Conservation (phyloP, 2,329 filamentous ascomycete species). For the Fusarium temperatum region DNA sequence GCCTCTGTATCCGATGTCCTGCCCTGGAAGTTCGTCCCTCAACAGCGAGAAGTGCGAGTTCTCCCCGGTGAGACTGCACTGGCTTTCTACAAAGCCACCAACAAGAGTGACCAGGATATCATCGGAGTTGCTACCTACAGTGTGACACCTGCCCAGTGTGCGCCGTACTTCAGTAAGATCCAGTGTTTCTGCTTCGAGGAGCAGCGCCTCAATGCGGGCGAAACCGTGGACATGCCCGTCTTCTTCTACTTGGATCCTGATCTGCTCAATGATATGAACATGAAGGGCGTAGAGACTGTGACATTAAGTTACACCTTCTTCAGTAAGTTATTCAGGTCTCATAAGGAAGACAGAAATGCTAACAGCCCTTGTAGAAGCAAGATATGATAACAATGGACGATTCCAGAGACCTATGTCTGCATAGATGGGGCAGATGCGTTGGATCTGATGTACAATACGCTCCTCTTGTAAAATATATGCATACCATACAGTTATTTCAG, state of each 20-base stretch:
- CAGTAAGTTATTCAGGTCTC: constrained; percentile 68
- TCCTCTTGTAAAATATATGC: constrained; percentile 26
- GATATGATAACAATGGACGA: constrained; percentile 57
- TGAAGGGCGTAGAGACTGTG: constrained; percentile 94
- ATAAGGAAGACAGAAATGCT: constrained; percentile 38
- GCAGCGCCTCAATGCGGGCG: constrained; percentile 91
- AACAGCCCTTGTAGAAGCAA: constrained; percentile 52
- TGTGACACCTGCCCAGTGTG: constrained; percentile 93
- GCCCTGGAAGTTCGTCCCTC: constrained; percentile 96
- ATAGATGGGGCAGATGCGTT: constrained; percentile 32
- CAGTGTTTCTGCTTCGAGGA: constrained; percentile 99
- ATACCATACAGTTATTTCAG: constrained; percentile 5
- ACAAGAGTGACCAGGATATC: constrained; percentile 88
- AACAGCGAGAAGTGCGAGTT: constrained; percentile 95
- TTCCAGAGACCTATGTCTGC: constrained; percentile 51
- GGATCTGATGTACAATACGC: constrained; percentile 31
- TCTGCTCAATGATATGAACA: constrained; percentile 88
- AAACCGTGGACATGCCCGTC: constrained; percentile 99
- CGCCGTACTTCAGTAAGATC: constrained; percentile 98
- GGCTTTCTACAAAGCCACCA: constrained; percentile 97
- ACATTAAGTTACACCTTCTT: constrained; percentile 98
- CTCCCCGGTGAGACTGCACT: constrained; percentile 95
- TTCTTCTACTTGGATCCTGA: constrained; percentile 99
- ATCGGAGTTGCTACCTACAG: constrained; percentile 98
- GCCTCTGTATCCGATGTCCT: constrained; percentile 94